These are phyloP conservation scores for Fereydounia khargensis DNA, from an alignment of 1,284 basidiomycete genomes.

Conservation along the genomic window DNA sequence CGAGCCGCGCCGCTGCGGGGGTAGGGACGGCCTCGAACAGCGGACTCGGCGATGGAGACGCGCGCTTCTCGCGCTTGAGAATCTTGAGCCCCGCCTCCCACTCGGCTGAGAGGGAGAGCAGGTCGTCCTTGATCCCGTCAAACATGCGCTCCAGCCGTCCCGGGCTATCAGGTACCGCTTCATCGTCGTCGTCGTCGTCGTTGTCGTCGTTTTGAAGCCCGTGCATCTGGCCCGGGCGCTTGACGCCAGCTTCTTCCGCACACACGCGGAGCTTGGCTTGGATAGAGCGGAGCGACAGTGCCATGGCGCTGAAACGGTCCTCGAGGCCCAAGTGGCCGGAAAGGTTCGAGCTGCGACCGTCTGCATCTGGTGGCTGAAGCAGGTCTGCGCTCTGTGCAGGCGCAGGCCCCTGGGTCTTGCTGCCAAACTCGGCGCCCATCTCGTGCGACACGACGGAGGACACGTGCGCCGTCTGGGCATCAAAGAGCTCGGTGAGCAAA, in stretches of 20 bases:
- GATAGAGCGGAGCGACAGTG: slow-evolving; percentile 45
- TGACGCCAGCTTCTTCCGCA: slow-evolving; percentile 41
- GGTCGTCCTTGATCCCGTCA: slow-evolving; percentile 47
- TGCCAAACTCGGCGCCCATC: no score
- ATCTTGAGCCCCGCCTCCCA: slow-evolving; percentile 51
- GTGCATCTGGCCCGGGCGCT: slow-evolving; percentile 29
- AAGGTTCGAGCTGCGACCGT: neutral
- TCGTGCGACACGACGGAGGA: neutral
- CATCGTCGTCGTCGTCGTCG: neutral
- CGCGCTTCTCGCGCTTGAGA: slow-evolving; percentile 22
- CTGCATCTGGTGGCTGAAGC: neutral
- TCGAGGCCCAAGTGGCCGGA: slow-evolving; percentile 33
- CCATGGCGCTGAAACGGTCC: slow-evolving; percentile 45
- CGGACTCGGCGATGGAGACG: slow-evolving; percentile 12
- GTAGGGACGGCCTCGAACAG: slow-evolving; percentile 7
- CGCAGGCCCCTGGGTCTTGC: no score
- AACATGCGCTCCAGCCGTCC: slow-evolving; percentile 29
- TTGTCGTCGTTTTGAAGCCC: slow-evolving; percentile 11
- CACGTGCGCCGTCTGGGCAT: no score
- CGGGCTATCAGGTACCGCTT: neutral
- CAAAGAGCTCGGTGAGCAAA: no score
- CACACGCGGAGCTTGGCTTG: slow-evolving; percentile 54
- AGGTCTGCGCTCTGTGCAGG: no score
- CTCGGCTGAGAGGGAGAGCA: slow-evolving; percentile 41
- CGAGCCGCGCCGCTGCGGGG: slow-evolving; percentile 14